Evolutionary conservation across 352 stramenopile genomes (phyloP), one percentile per base, ranked within the genome.

Genomic region (Globisporangium carolinianum): DNA sequence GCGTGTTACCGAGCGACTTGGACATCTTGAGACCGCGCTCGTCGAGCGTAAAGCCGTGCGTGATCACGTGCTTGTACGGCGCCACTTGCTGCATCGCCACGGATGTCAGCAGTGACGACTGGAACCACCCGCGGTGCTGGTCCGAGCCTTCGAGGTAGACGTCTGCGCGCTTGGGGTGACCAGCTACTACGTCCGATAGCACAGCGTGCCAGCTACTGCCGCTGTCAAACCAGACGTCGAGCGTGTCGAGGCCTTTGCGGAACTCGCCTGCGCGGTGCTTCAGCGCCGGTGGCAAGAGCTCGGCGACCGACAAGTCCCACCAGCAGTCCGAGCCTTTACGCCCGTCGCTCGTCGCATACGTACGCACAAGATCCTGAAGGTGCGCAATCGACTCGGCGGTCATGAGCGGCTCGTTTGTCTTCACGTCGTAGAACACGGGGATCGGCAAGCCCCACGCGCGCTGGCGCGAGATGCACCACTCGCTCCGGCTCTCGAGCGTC

Each of bases 161-260:
- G 71, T 99, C 87, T 1, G 96, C 97, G 48, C 91, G 88, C 65
- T 91, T 94, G 46, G 61, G 60, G 12, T 42, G 43, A 32, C 32
- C n/a, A 8, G 15, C 7, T 6, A 37, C 36, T 63, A 60, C 11
- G 89, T 66, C 37, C 10, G 38, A 17, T 8, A 92, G 65, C 17
- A 92, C 81, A 0, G 79, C 62, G 55, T 90, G 67, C 85, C 85
- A 93, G 53, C 73, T 89, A 39, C 77, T 90, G 41, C 89, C 89
- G 47, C 90, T 98, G 77, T 99, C 97, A 68, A 99, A 99, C 97
- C 97, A 99, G 41, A 99, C 97, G 73, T 99, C 97, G 66, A 99
- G 89, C 4, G 97, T 99, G 70, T 99, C 97, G 15, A 76, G 98
- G 36, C 97, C 96, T 68, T 98, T 98, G 15, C 86, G 83, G 71